Percentiles rank a stretch among this genome's conserved stretches.
phyloP scores from a whole-genome alignment of 441 rosid species.

The Breynia disticha region DNA sequence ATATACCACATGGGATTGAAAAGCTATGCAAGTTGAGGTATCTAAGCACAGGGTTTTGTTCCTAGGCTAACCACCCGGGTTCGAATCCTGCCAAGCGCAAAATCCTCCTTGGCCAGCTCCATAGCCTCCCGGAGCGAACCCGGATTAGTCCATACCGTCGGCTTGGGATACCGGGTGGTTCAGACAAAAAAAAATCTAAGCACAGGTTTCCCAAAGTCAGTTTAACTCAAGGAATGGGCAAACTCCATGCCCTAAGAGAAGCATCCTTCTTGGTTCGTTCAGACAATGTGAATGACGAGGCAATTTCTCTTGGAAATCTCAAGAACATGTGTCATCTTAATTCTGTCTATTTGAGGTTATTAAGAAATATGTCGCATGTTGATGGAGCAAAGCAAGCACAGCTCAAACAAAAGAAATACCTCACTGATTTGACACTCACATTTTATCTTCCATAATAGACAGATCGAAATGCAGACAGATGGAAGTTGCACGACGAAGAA shows the following conservation, averaged over 20 bases:
- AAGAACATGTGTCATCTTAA: slow-evolving; percentile 8
- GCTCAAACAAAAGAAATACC: slow-evolving; percentile 6
- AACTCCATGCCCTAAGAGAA: slow-evolving; percentile 10
- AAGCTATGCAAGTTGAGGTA: slow-evolving; percentile 3
- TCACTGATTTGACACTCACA: slow-evolving; percentile 1
- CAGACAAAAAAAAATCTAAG: too few relatives aligned
- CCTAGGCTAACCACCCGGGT: too few relatives aligned
- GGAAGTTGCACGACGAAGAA: slow-evolving; percentile 3
- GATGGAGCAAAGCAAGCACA: too few relatives aligned
- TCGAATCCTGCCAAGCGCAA: too few relatives aligned
- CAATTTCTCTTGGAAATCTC: slow-evolving; percentile 6
- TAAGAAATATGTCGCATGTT: slow-evolving; percentile 1
- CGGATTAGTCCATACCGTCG: too few relatives aligned
- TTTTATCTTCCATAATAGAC: neutral
- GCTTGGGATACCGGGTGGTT: too few relatives aligned
- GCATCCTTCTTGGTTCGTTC: neutral
- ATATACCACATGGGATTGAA: slow-evolving; percentile 5
- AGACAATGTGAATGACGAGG: slow-evolving; percentile 1
- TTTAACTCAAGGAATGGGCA: slow-evolving; percentile 7
- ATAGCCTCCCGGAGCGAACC: too few relatives aligned
- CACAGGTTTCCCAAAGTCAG: neutral
- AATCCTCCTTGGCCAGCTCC: too few relatives aligned
- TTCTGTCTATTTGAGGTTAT: neutral
- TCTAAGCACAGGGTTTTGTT: neutral
- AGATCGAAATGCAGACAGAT: too few relatives aligned